A percentile compares a stretch with the other conserved stretches of the same genome.
These are phyloP conservation scores for Candida albicans DNA, from an alignment of 1,139 yeast genomes.

Conservation along the genomic window DNA sequence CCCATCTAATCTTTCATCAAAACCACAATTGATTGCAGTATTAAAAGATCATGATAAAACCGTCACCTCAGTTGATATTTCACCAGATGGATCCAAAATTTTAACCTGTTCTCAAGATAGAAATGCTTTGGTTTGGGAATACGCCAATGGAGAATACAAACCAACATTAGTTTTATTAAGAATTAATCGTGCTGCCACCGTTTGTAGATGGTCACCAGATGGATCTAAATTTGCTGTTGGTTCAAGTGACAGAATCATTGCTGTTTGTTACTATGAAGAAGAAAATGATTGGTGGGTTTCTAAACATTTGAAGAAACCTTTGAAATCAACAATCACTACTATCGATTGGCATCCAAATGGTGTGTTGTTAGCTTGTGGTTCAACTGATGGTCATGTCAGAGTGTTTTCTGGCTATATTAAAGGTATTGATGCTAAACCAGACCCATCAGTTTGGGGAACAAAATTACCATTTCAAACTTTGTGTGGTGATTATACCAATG, in stretches of 20 bases:
- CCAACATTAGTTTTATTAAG: conserved; percentile 92
- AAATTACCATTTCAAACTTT: conserved; percentile 94
- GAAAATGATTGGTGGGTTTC: conserved; percentile 99
- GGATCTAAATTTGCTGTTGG: conserved; percentile 97
- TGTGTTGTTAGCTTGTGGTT: conserved; percentile 85
- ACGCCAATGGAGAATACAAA: conserved; percentile 52
- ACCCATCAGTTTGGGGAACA: conserved; percentile 87
- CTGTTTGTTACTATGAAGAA: conserved; percentile 92
- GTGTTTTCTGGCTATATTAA: conserved; percentile 93
- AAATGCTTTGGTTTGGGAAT: conserved; percentile 96
- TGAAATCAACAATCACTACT: conserved; percentile 81
- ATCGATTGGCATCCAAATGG: conserved; percentile 95
- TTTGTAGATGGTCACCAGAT: conserved; percentile 90
- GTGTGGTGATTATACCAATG: conserved; percentile 78
- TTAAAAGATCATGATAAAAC: conserved; percentile 89
- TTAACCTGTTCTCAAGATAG: conserved; percentile 98
- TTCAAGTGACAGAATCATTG: conserved; percentile 89
- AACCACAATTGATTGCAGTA: conserved; percentile 56
- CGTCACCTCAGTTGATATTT: conserved; percentile 91
- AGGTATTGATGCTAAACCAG: conserved; percentile 84
- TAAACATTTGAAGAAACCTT: conserved; percentile 91
- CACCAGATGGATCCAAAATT: conserved; percentile 76
- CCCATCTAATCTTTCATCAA: conserved; percentile 28
- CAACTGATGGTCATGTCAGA: conserved; percentile 92
- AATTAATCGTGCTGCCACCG: conserved; percentile 92